Conservation (phyloP, 202 grass and related monocot species). For the Hordeum pubiflorum region DNA sequence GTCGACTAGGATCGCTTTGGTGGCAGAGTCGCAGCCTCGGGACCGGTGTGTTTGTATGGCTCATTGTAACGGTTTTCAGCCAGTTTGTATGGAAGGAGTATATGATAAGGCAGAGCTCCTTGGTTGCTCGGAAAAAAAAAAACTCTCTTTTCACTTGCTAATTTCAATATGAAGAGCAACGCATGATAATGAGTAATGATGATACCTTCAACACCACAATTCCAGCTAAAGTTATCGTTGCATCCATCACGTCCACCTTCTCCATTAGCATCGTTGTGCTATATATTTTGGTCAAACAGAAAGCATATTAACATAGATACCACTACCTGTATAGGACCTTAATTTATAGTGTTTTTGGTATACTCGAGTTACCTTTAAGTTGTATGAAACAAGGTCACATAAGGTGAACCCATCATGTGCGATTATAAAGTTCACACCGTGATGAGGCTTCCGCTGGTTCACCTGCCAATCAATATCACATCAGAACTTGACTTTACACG, state of each 20-base stretch:
- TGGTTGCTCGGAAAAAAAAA: not conserved
- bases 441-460: slow-evolving; percentile 71
- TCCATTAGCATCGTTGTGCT: slow-evolving; percentile 97
- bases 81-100: too few species aligned
- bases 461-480: slow-evolving; percentile 42
- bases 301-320: slow-evolving; percentile 14
- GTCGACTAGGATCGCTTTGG: too few species aligned
- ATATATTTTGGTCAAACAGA: slow-evolving; percentile 34
- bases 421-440: slow-evolving; percentile 85
- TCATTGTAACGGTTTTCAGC: too few species aligned
- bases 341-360: not conserved
- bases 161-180: slow-evolving; percentile 4
- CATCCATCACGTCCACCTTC: slow-evolving; percentile 79
- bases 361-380: slow-evolving; percentile 68
- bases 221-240: slow-evolving; percentile 96
- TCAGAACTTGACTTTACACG: slow-evolving; percentile 13
- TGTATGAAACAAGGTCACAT: slow-evolving; percentile 92
- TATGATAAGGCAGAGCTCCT: too few species aligned
- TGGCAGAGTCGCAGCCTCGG: too few species aligned
- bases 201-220: slow-evolving; percentile 96
- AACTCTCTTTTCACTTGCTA: not conserved
- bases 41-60: too few species aligned
- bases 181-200: slow-evolving; percentile 5
- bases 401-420: slow-evolving; percentile 99
- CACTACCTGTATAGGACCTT: not conserved